Conservation (phyloP, 768 basidiomycete genomes). For the Pleurotus tuber-regium region DNA sequence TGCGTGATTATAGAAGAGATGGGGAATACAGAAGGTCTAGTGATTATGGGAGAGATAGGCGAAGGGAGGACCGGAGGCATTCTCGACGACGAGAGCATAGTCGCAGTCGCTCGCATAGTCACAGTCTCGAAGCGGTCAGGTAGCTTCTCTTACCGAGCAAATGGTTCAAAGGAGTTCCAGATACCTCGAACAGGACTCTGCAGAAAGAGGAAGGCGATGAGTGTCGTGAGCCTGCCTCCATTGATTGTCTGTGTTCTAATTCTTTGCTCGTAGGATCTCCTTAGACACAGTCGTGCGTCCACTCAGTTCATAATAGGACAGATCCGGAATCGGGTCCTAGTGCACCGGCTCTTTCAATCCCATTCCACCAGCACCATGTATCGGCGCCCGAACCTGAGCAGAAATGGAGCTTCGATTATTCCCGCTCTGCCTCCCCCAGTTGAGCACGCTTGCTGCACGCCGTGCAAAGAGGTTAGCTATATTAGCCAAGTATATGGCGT, state of each 20-base stretch:
- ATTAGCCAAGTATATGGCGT: conserved; percentile 72
- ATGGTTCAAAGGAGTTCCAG: conserved; percentile 18
- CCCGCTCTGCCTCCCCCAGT: conserved; percentile 53
- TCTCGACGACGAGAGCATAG: conserved; percentile 13
- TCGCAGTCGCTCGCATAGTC: conserved; percentile 1
- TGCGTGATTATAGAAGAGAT: conserved; percentile 35
- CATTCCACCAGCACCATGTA: conserved; percentile 21
- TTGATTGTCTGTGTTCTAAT: conserved; percentile 8
- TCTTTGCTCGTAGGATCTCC: conserved; percentile 57
- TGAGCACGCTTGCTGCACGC: conserved; percentile 64
- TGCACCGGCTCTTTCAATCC: conserved; percentile 8
- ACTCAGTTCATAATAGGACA: conserved; percentile 4
- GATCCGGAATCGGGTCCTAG: not conserved
- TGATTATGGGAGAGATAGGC: conserved; percentile 32
- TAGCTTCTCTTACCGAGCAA: conserved; percentile 19
- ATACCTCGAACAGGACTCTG: conserved; percentile 40
- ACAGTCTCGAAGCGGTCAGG: conserved; percentile 12
- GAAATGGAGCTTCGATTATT: conserved; percentile 60
- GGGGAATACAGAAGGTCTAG: conserved; percentile 35
- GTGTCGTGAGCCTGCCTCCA: conserved; percentile 39
- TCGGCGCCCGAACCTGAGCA: no score
- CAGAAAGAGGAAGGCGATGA: conserved; percentile 90
- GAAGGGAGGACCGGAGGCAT: conserved; percentile 23
- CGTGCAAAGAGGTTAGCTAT: conserved; percentile 76
- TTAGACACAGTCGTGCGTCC: conserved; percentile 34